A percentile compares a stretch with the other conserved stretches of the same genome.
These are phyloP conservation scores for Trichoderma asperelloides DNA, from an alignment of 495 filamentous ascomycete genomes.

Conservation along the genomic window DNA sequence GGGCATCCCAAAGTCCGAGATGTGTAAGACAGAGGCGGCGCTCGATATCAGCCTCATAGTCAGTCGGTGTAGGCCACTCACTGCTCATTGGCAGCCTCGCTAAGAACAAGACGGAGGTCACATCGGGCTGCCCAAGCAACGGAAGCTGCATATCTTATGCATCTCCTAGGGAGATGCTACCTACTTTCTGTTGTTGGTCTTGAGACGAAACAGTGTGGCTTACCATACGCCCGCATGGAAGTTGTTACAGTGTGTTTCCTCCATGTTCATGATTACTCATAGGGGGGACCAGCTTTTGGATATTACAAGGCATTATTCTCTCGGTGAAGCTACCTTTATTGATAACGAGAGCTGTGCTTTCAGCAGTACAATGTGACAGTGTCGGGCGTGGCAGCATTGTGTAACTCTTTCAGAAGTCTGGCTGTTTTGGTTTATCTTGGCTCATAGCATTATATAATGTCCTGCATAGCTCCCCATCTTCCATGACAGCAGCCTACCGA, in stretches of 20 bases:
- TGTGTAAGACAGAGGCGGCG: background rate
- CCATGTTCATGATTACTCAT: background rate
- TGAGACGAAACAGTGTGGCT: too few relatives aligned
- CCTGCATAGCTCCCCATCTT: background rate
- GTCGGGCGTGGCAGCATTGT: background rate
- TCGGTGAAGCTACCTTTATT: background rate
- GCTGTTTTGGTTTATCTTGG: background rate
- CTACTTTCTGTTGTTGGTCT: too few relatives aligned
- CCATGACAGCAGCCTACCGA: background rate
- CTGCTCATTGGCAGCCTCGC: background rate
- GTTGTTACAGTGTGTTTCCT: background rate
- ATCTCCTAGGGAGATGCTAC: too few relatives aligned
- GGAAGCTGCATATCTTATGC: too few relatives aligned
- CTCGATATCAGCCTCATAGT: background rate
- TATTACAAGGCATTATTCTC: background rate
- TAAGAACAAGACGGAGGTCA: background rate
- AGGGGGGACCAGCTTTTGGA: background rate
- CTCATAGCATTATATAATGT: background rate
- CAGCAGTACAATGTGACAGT: background rate
- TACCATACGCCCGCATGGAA: too few relatives aligned
- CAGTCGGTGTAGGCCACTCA: background rate
- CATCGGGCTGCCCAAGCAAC: too few relatives aligned
- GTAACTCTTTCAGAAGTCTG: background rate
- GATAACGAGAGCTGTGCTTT: background rate
- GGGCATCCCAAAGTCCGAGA: background rate